Conservation (phyloP, 2,329 filamentous ascomycete genomes). For the Diplocarpon rosae region DNA sequence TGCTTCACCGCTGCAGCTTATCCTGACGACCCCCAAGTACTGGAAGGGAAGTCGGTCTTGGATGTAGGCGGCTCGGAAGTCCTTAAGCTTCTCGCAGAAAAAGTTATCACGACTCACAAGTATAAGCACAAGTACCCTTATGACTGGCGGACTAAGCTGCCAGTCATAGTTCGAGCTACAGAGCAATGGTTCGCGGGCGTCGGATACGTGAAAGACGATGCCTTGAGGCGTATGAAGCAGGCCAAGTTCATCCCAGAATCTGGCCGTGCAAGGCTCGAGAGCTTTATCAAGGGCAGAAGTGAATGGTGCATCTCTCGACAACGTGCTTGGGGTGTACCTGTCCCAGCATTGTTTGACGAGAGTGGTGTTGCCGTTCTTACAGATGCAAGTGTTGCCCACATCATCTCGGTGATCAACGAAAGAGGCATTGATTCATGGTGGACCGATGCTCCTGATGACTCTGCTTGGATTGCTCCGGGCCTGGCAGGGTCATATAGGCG, state of each 20-base stretch:
- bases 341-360: slow-evolving; percentile 74
- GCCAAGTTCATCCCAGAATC: slow-evolving; percentile 71
- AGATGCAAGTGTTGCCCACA: slow-evolving; percentile 68
- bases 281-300: slow-evolving; percentile 76
- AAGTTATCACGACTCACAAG: slow-evolving; percentile 58
- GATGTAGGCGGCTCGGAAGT: slow-evolving; percentile 59
- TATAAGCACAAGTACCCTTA: slow-evolving; percentile 93
- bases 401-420: slow-evolving; percentile 65
- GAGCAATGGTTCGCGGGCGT: slow-evolving; percentile 98
- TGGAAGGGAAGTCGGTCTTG: slow-evolving; percentile 65
- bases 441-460: slow-evolving; percentile 66
- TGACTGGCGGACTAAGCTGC: slow-evolving; percentile 92
- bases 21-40: slow-evolving; percentile 51
- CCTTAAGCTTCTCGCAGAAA: slow-evolving; percentile 52
- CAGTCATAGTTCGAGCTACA: slow-evolving; percentile 82
- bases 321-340: slow-evolving; percentile 91
- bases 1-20: slow-evolving; percentile 71
- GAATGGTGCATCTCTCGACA: slow-evolving; percentile 99
- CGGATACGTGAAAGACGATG: slow-evolving; percentile 64
- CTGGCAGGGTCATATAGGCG: slow-evolving; percentile 55
- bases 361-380: slow-evolving; percentile 69
- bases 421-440: slow-evolving; percentile 92
- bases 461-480: slow-evolving; percentile 61
- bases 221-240: slow-evolving; percentile 55
- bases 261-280: slow-evolving; percentile 65